Percentiles rank a stretch among this genome's conserved stretches.
Evolutionary conservation across 2,329 filamentous ascomycete genomes (phyloP).

Genomic region (Diaporthe helianthi): DNA sequence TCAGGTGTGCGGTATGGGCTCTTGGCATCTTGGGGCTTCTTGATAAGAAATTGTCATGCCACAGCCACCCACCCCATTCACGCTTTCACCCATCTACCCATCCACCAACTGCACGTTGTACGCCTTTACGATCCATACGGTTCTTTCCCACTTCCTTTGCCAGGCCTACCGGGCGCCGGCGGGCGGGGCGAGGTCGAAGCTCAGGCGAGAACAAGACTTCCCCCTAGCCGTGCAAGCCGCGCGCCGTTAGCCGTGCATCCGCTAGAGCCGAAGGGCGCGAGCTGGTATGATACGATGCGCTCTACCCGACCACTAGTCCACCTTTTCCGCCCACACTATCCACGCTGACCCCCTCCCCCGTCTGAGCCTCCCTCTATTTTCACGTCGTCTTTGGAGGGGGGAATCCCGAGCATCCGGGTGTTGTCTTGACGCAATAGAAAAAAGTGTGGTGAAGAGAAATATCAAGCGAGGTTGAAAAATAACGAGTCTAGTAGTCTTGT

Average conservation of each 20-base stretch:
- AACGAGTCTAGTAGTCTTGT: neutral
- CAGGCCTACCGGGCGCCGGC: neutral
- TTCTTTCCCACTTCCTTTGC: neutral
- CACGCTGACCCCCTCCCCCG: slow-evolving; percentile 11
- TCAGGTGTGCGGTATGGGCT: neutral
- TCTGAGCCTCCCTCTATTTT: slow-evolving; percentile 19
- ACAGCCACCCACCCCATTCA: too few species aligned
- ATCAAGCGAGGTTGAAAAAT: neutral
- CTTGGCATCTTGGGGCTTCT: neutral
- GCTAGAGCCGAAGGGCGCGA: slow-evolving; percentile 11
- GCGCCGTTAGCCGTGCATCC: slow-evolving; percentile 11
- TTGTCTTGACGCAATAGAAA: slow-evolving; percentile 4
- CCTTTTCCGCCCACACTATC: neutral
- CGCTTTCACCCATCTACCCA: neutral
- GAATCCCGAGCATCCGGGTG: slow-evolving; percentile 10
- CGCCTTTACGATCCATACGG: neutral
- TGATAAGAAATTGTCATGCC: neutral
- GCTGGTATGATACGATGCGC: neutral
- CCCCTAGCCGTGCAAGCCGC: slow-evolving; percentile 2
- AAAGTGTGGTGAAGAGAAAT: neutral
- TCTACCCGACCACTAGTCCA: neutral
- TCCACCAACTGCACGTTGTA: neutral
- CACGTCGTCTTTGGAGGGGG: slow-evolving; percentile 2
- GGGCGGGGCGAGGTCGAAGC: slow-evolving; percentile 1
- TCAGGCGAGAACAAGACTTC: neutral